Percentiles rank a stretch among this genome's conserved stretches.
Conservation (phyloP, 1,284 basidiomycete genomes). For the Anthracocystis walkeri region DNA sequence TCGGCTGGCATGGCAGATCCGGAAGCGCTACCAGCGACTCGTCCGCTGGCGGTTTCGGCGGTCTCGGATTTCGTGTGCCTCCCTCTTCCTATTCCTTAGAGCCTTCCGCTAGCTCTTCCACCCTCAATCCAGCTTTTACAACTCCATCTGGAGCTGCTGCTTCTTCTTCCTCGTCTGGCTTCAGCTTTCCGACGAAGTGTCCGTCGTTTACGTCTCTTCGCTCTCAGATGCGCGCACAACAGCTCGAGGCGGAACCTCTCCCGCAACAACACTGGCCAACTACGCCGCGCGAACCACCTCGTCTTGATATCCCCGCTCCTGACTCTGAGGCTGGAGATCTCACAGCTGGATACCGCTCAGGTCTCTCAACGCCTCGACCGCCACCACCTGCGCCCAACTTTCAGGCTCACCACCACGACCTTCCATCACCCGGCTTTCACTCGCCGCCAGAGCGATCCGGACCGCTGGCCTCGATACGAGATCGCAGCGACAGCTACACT, state of each 20-base stretch:
- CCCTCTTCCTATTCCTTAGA: conserved; percentile 13
- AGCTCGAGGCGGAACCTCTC: conserved; percentile 16
- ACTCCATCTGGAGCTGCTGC: background rate
- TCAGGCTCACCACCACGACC: conserved; percentile 17
- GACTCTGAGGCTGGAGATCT: conserved; percentile 42
- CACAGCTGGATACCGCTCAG: conserved; percentile 46
- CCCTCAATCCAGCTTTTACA: conserved; percentile 16
- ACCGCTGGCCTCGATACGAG: conserved; percentile 15
- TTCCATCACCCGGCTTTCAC: conserved; percentile 36
- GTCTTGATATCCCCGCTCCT: conserved; percentile 32
- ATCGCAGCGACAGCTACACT: conserved; percentile 33
- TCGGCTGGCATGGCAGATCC: conserved; percentile 48
- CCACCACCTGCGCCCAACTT: conserved; percentile 17
- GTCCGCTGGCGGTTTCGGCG: conserved; percentile 45
- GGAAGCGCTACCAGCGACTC: conserved; percentile 52
- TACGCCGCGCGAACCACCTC: conserved; percentile 29
- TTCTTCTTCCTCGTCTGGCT: conserved; percentile 22
- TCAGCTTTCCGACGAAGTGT: conserved; percentile 37
- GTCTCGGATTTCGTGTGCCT: conserved; percentile 36
- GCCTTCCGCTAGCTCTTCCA: conserved; percentile 14
- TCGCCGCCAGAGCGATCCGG: conserved; percentile 25
- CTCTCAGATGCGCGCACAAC: conserved; percentile 32
- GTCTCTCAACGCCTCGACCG: conserved; percentile 42
- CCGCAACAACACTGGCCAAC: conserved; percentile 30
- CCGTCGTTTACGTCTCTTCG: conserved; percentile 33